Base-by-base conservation (phyloP, 352 stramenopile genomes). In the Pelagophyceae sp. region DNA sequence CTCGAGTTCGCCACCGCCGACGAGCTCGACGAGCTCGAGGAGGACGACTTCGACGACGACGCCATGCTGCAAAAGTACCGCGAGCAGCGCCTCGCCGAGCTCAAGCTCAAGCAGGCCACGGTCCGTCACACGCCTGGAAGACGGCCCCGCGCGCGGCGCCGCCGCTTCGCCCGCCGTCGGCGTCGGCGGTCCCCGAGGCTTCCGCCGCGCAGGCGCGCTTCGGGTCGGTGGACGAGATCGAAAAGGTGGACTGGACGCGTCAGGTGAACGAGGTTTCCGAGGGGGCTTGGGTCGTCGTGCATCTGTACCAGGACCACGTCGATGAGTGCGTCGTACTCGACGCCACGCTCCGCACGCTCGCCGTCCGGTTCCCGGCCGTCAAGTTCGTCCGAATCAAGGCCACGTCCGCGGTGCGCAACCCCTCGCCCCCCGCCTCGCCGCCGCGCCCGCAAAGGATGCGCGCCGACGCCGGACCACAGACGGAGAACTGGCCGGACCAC, bases 281-380 rank as follows among this genome's bases (percentile, higher is more conserved):
- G 5, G 29, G 5, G 11, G 37, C 3, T 25, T 71, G 61, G 61
- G 61, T 71, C 61, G 17, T 71, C n/a, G 61, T 71, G 3, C 61
- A 71, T 31, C 27, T 71, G 5, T 71, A 71, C 61, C 29, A 71
- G 61, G 61, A 71, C 61, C 27, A 37, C 61, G 61, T 71, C 33
- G 33, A 6, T 1, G 61, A 37, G n/a, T 71, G 15, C 61, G 61
- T 37, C 15, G 61, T 25, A 15, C 11, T 71, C 29, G 29, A 38
- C 11, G 3, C 1, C 29, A 3, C 5, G 15, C 33, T 71, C 29
- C n/a, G 20, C n/a, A 3, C 29, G 11, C 29, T 71, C 5, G 61
- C 61, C 15, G 29, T 19, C 15, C 37, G 15, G 15, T 40, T 40
- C 61, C 29, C 61, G 29, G 3, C 17, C 3, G 61, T 71, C n/a